phyloP scores from a whole-genome alignment of 2,329 filamentous ascomycete genomes.

The Trichoderma atrobrunneum region DNA sequence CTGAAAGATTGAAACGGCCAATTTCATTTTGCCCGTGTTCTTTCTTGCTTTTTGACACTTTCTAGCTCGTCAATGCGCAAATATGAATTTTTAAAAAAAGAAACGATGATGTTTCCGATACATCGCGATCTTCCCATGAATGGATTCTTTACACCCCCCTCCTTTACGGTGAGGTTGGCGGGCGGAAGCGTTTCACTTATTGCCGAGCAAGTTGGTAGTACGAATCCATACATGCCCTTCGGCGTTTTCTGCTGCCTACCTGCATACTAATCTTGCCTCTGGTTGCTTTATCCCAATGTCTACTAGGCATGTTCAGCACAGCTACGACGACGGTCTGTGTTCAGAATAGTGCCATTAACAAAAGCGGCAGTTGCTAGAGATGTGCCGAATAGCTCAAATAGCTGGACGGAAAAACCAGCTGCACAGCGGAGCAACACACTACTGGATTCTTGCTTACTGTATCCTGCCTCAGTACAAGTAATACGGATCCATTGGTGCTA shows the following conservation, averaged over 20 bases:
- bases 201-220: neutral
- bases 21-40: neutral
- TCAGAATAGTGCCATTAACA: neutral
- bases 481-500: neutral
- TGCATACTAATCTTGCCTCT: neutral
- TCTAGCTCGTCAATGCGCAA: neutral
- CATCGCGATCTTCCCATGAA: neutral
- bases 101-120: conserved; percentile 7
- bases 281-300: neutral
- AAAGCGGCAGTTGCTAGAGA: neutral
- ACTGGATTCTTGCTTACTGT: neutral
- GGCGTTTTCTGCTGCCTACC: neutral
- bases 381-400: neutral
- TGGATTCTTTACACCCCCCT: neutral
- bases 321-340: neutral
- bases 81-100: neutral
- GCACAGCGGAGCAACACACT: neutral
- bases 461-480: neutral
- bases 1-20: neutral
- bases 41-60: neutral
- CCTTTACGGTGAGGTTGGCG: neutral
- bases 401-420: neutral
- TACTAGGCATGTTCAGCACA: neutral
- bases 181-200: neutral
- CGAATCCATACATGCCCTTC: neutral